Evolutionary conservation across 2,329 filamentous ascomycete species (phyloP).

Genomic region (Diaporthe sp.): DNA sequence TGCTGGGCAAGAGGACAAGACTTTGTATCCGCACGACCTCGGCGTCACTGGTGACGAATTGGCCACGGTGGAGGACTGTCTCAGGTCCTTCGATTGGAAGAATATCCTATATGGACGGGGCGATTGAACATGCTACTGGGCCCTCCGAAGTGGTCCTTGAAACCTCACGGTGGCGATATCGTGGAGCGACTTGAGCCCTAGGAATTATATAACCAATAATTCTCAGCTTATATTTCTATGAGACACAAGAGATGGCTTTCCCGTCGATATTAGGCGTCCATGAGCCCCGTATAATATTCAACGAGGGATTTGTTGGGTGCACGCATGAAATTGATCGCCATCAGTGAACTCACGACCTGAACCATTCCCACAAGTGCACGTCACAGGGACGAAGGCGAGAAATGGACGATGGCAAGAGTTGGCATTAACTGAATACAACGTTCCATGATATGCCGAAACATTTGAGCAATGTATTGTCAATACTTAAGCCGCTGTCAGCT

Average conservation of each 20-base stretch:
- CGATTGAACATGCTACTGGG: neutral
- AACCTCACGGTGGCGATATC: neutral
- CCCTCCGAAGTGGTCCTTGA: neutral
- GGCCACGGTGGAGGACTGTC: constrained; percentile 7
- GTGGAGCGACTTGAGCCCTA: no score
- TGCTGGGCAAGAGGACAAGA: neutral
- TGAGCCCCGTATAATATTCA: neutral
- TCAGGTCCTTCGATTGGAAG: neutral
- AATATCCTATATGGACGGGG: neutral
- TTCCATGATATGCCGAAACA: constrained; percentile 17
- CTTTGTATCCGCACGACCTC: neutral
- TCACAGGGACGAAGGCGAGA: neutral
- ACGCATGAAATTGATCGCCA: neutral
- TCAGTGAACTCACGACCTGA: neutral
- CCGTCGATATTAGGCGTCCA: no score
- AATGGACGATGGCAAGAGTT: neutral
- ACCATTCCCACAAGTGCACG: neutral
- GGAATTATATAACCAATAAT: neutral
- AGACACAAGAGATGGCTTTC: neutral
- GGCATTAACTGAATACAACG: neutral
- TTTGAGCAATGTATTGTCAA: constrained; percentile 16
- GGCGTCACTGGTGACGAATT: neutral
- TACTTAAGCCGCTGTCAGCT: constrained; percentile 11
- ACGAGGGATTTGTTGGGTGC: neutral
- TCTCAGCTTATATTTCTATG: neutral